Percentiles rank a stretch among this genome's conserved stretches.
Evolutionary conservation across 2,329 filamentous ascomycete genomes (phyloP).

Genomic region (Nannizziopsis barbatae): DNA sequence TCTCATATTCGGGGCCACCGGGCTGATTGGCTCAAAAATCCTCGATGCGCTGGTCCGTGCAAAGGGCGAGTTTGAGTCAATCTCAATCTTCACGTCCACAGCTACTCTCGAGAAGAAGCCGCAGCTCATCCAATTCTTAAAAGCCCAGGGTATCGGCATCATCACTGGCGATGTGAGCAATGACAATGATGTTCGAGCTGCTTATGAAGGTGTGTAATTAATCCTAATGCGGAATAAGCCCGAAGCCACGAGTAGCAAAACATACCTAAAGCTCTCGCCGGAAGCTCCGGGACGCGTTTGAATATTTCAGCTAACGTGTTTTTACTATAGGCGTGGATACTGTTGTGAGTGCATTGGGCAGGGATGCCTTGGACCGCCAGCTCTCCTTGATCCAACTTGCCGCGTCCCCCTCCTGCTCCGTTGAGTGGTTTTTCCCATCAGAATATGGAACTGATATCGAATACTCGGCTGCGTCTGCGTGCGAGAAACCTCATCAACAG

Average conservation of each 20-base stretch:
- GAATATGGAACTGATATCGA: slow-evolving; percentile 59
- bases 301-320: background rate
- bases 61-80: slow-evolving; percentile 38
- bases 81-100: slow-evolving; percentile 49
- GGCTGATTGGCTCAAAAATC: slow-evolving; percentile 44
- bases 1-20: slow-evolving; percentile 45
- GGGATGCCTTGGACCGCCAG: slow-evolving; percentile 51
- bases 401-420: slow-evolving; percentile 38
- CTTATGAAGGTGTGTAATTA: slow-evolving; percentile 39
- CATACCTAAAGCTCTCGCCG: too few relatives aligned
- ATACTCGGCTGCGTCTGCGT: slow-evolving; percentile 46
- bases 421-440: slow-evolving; percentile 56
- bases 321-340: slow-evolving; percentile 46
- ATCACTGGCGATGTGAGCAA: slow-evolving; percentile 46
- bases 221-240: too few relatives aligned
- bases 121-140: slow-evolving; percentile 38
- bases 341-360: slow-evolving; percentile 53
- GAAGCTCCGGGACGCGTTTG: background rate
- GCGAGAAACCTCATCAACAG: slow-evolving; percentile 56
- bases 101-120: slow-evolving; percentile 43
- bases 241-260: background rate
- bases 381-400: slow-evolving; percentile 52
- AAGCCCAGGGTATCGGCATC: slow-evolving; percentile 42
- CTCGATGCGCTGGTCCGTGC: slow-evolving; percentile 39
- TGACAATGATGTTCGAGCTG: slow-evolving; percentile 43